Base-by-base conservation (phyloP, 306 rosid genomes). In the Corylus americana region DNA sequence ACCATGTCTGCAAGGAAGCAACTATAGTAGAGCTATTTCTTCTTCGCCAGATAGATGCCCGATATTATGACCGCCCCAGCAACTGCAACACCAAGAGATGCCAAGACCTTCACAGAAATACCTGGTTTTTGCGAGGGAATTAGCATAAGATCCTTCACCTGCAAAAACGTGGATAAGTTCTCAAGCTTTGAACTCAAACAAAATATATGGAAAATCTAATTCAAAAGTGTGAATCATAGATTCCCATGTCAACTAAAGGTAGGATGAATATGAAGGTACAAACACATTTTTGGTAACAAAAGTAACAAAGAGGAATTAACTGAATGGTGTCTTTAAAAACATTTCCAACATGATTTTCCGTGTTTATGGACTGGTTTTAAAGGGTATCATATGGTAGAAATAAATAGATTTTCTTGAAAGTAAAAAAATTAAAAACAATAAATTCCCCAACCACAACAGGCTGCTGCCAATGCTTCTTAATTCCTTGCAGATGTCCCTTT, bases 401-500 rank as follows among this genome's bases (percentile, higher is more conserved):
- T 64, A 1, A 27, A 48, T 12, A 57, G 68, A 76, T 59, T 16
- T 48, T 71, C 50, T 27, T 10, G 55, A 42, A 55, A 44, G 49
- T 44, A 50, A 71, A 0, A 75, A 57, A 74, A 50, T 57, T 71
- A 1, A 54, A 81, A 16, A 55, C 45, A 64, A 78, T 44, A 75
- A 61, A 27, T 72, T 82, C 71, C 87, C 96, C 35, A 48, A 93
- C 98, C 96, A 74, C 75, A 59, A 95, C 80, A 84, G 98, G 98
- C 84, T 95, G 96, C 89, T 82, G 76, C 99, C 97, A 91, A 18
- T 95, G 84, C 83, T 90, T 91, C 81, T 83, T 88, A 73, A 95
- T 93, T 89, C 99, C 99, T 87, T 78, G 91, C 35, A 95, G 86
- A 86, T 95, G 99, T 27, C 96, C 99, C 85, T 91, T 93, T 53